phyloP scores from a whole-genome alignment of 805 yeast species.

The Yarrowia sp. region DNA sequence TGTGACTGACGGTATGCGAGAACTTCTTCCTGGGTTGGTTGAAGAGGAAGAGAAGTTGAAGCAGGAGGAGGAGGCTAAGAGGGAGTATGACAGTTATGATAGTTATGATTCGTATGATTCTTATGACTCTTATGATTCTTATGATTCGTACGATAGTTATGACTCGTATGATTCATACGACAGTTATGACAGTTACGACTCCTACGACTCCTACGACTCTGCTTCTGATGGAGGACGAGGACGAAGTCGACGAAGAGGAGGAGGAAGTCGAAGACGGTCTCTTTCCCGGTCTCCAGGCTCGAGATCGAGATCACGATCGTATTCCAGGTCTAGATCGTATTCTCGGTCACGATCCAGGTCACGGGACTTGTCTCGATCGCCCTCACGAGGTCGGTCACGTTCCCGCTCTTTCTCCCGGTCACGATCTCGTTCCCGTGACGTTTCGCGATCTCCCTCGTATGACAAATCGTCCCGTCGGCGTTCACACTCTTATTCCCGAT shows the following conservation, averaged over 20 bases:
- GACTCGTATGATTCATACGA: conserved; percentile 20
- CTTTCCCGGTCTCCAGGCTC: conserved; percentile 6
- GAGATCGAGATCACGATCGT: conserved; percentile 28
- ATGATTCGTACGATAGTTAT: background rate
- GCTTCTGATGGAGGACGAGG: background rate
- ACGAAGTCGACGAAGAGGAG: background rate
- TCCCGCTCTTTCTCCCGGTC: conserved; percentile 24
- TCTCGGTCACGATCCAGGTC: background rate
- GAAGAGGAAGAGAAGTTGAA: conserved; percentile 22
- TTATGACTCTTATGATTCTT: background rate
- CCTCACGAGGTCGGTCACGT: too few relatives aligned
- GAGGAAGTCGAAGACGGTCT: background rate
- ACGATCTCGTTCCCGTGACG: too few relatives aligned
- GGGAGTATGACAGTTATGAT: background rate
- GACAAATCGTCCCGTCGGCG: too few relatives aligned
- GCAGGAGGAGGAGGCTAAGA: background rate
- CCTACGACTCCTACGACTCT: background rate
- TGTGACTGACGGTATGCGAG: conserved; percentile 79
- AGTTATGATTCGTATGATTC: background rate
- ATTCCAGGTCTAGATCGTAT: conserved; percentile 24
- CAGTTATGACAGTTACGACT: conserved; percentile 15
- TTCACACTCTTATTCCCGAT: conserved; percentile 26
- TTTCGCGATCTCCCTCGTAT: too few relatives aligned
- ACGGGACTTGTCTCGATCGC: conserved; percentile 25
- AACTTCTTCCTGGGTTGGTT: conserved; percentile 33